Conservation (phyloP, 1,139 yeast species). For the Suhomyces bokatorum region DNA sequence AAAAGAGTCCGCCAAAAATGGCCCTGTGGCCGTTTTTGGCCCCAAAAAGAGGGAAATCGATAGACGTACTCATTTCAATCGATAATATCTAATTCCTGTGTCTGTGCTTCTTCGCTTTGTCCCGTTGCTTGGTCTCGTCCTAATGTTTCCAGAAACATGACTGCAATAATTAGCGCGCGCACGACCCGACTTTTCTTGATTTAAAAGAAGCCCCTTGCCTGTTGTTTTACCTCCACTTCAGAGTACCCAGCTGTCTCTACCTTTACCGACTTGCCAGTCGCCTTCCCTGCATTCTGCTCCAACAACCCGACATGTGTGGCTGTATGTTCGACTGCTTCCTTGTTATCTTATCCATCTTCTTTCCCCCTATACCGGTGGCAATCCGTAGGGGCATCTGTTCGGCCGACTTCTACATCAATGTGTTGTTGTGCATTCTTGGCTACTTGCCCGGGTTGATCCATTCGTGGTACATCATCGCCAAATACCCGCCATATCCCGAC, state of each 20-base stretch:
- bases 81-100: no score
- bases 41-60: no score
- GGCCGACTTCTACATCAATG: slow-evolving; percentile 59
- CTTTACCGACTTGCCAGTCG: not conserved
- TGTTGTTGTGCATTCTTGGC: slow-evolving; percentile 58
- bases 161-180: no score
- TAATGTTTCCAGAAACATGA: no score
- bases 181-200: no score
- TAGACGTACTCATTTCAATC: no score
- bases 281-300: not conserved
- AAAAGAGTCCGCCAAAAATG: no score
- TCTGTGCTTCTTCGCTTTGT: no score
- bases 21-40: no score
- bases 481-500: slow-evolving; percentile 33
- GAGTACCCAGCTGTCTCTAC: not conserved
- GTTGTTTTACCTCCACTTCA: no score
- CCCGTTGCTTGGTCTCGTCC: no score
- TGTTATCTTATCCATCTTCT: slow-evolving; percentile 57
- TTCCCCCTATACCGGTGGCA: slow-evolving; percentile 76
- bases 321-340: slow-evolving; percentile 51
- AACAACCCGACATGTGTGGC: slow-evolving; percentile 11
- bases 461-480: slow-evolving; percentile 62
- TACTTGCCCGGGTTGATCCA: slow-evolving; percentile 71
- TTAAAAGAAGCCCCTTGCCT: no score
- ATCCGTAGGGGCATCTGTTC: slow-evolving; percentile 67